Conservation (phyloP, 306 rosid genomes). For the Castanospermum australe region DNA sequence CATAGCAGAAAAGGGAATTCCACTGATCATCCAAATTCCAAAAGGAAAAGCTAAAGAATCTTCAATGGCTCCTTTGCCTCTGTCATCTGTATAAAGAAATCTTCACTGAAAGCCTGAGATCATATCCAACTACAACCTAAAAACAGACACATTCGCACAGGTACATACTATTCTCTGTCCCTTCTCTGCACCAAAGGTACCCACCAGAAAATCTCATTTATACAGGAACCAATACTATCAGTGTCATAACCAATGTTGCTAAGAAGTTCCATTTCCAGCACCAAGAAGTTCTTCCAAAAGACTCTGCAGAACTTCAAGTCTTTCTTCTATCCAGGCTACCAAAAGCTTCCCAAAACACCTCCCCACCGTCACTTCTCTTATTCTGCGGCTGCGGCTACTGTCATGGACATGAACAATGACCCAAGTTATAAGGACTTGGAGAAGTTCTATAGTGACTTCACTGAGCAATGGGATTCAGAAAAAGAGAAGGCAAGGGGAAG, state of each 20-base stretch:
- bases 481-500: conserved; percentile 27
- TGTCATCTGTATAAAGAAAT: conserved; percentile 49
- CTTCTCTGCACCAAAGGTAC: conserved; percentile 15
- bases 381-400: conserved; percentile 2
- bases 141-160: conserved; percentile 6
- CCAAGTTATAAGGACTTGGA: conserved; percentile 42
- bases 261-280: conserved; percentile 59
- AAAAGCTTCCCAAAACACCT: conserved; percentile 68
- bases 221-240: not conserved
- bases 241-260: conserved; percentile 49
- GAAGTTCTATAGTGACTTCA: conserved; percentile 51
- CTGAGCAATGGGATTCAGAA: conserved; percentile 41
- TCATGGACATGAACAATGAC: not conserved
- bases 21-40: not conserved
- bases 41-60: conserved; percentile 32
- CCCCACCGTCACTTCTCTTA: conserved; percentile 25
- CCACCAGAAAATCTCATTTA: conserved; percentile 8
- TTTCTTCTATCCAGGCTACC: conserved; percentile 58
- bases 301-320: conserved; percentile 57
- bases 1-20: conserved; percentile 20
- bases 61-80: conserved; percentile 54
- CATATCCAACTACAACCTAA: conserved; percentile 27
- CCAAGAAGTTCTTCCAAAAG: conserved; percentile 70
- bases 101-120: conserved; percentile 11
- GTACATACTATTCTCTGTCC: not conserved